Evolutionary conservation across 192 early-diverging fungal genomes (phyloP), one percentile per base, ranked within the genome.

Genomic region (Geranomyces michiganensis): DNA sequence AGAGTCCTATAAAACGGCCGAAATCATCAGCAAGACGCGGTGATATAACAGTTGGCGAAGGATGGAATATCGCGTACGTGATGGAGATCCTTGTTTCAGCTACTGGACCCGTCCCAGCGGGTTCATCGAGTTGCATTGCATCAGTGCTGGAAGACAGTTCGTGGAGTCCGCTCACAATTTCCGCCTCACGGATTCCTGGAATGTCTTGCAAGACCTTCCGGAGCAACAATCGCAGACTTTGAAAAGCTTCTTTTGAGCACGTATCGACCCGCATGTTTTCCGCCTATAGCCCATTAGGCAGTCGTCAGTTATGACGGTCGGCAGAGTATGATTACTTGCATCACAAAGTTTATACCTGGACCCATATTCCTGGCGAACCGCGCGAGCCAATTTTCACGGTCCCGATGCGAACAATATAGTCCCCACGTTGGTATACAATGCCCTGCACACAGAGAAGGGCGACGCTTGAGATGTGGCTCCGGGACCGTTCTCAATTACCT

Each of bases 321-420:
- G n/a, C n/a, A n/a, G n/a, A n/a, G n/a, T n/a, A n/a, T n/a, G n/a
- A n/a, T n/a, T n/a, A n/a, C n/a, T n/a, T n/a, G n/a, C n/a, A n/a
- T n/a, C 10, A 47, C 46, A 47, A 19, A 19, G 19, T 47, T 19
- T 14, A 14, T 47, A 65, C 63, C 66, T 68, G 66, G 12, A 68
- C 51, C n/a, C 24, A 68, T 33, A 68, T 33, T 27, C 66, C 66
- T 2, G 24, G 43, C 17, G 27, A n/a, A 10, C 19, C 30, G 30
- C 43, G 32, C 10, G 32, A 30, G 21, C 51, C n/a, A 12, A 36
- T 56, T 30, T 36, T 21, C 66, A 68, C 55, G 5, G 22, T 27
- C 5, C 66, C 66, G 29, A 68, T 32, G 19, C 66, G 21, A 19
- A 68, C 55, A 14, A 68, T 17, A 55, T 68, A 55, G 66, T 55